phyloP scores from a whole-genome alignment of 1,139 yeast species.

The Lodderomyces margitis region DNA sequence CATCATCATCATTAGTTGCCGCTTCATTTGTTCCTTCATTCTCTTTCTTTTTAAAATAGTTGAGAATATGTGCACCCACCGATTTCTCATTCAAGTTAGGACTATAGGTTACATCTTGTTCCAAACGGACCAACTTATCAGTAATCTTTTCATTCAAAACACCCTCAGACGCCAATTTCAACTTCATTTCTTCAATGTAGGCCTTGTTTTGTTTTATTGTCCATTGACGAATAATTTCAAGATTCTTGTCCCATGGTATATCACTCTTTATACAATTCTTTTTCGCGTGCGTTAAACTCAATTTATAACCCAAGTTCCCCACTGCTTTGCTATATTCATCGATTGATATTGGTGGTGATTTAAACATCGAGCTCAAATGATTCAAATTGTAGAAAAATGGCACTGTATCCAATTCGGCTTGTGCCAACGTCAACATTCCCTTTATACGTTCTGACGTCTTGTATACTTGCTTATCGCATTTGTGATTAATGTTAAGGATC shows the following conservation, averaged over 20 bases:
- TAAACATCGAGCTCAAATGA: constrained; percentile 68
- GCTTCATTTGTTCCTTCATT: constrained; percentile 11
- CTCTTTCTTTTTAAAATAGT: constrained; percentile 28
- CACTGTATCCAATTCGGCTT: constrained; percentile 58
- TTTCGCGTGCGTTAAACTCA: constrained; percentile 85
- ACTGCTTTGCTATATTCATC: constrained; percentile 71
- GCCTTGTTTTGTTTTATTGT: constrained; percentile 42
- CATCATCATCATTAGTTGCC: constrained; percentile 23
- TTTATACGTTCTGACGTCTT: constrained; percentile 73
- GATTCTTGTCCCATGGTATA: constrained; percentile 79
- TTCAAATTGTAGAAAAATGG: constrained; percentile 87
- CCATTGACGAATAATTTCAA: constrained; percentile 74
- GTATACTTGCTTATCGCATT: constrained; percentile 8
- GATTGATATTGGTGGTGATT: constrained; percentile 81
- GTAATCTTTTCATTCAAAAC: constrained; percentile 30
- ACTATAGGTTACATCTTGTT: constrained; percentile 27
- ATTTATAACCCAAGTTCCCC: constrained; percentile 73
- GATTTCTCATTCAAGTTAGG: constrained; percentile 38
- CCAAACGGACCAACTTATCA: constrained; percentile 23
- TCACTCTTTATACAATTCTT: constrained; percentile 85
- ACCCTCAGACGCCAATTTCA: constrained; percentile 17
- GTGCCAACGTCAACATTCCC: constrained; percentile 89
- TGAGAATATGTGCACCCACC: constrained; percentile 66
- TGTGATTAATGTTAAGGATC: constrained; percentile 53
- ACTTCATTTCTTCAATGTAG: constrained; percentile 31